Evolutionary conservation across 331 rosid species (phyloP).

Genomic region (Cydonia oblonga): DNA sequence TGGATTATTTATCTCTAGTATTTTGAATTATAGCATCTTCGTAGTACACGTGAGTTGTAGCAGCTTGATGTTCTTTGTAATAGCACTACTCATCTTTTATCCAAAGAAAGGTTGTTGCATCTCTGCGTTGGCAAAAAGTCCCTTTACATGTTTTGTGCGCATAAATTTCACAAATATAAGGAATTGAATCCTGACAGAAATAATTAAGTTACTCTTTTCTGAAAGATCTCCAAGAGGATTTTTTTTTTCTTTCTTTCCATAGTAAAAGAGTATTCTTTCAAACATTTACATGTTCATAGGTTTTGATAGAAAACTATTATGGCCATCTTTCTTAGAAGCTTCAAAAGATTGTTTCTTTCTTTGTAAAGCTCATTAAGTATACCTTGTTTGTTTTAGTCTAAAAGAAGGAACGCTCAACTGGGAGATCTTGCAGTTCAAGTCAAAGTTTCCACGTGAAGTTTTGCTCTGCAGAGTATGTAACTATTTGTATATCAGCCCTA

Average conservation of each 20-base stretch:
- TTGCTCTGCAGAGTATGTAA: slow-evolving; percentile 82
- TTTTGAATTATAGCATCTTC: neutral
- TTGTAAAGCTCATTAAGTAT: slow-evolving; percentile 8
- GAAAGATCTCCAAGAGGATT: neutral
- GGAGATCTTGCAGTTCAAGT: slow-evolving; percentile 83
- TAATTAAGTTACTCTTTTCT: neutral
- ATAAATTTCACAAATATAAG: neutral
- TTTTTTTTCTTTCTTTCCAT: neutral
- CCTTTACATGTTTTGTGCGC: neutral
- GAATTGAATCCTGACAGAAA: neutral
- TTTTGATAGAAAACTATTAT: neutral
- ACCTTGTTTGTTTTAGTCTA: slow-evolving; percentile 37
- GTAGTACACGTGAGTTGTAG: neutral
- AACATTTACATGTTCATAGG: neutral
- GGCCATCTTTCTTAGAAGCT: neutral
- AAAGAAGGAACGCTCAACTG: slow-evolving; percentile 89
- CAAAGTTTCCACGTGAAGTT: slow-evolving; percentile 83
- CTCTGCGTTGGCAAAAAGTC: neutral
- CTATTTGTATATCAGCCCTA: neutral
- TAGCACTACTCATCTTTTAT: neutral
- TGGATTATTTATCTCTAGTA: neutral
- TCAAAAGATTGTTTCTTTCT: neutral
- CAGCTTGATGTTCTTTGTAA: neutral
- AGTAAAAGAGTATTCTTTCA: neutral
- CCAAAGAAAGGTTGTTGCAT: neutral